A percentile compares a stretch with the other conserved stretches of the same genome.
These are phyloP conservation scores for Emericellopsis atlantica DNA, from an alignment of 2,329 filamentous ascomycete genomes.

Conservation along the genomic window DNA sequence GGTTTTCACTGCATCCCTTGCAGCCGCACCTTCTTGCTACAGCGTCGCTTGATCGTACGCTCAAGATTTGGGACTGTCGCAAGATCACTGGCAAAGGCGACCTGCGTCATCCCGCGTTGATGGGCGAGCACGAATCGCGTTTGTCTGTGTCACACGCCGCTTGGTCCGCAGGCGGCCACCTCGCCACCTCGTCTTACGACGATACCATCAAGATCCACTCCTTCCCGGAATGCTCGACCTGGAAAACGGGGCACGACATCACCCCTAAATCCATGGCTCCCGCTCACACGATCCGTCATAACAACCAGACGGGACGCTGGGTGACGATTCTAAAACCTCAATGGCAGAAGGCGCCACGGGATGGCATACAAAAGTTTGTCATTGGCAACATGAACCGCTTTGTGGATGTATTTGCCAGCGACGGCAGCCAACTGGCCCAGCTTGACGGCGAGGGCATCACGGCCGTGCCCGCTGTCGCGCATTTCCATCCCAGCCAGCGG, in stretches of 20 bases:
- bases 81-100: conserved; percentile 58
- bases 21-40: conserved; percentile 78
- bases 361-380: conserved; percentile 74
- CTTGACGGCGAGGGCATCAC: conserved; percentile 82
- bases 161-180: conserved; percentile 72
- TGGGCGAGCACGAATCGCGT: conserved; percentile 72
- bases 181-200: conserved; percentile 90
- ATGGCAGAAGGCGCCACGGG: conserved; percentile 72
- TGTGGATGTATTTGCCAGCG: conserved; percentile 74
- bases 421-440: conserved; percentile 81
- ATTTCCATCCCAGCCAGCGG: conserved; percentile 75
- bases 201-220: conserved; percentile 91
- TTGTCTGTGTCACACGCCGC: conserved; percentile 87
- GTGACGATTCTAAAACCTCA: conserved; percentile 74
- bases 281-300: conserved; percentile 59
- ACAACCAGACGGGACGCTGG: conserved; percentile 93
- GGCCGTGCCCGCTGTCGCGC: conserved; percentile 83
- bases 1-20: conserved; percentile 72
- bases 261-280: conserved; percentile 55
- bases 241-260: conserved; percentile 46
- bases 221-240: conserved; percentile 49
- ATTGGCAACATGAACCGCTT: conserved; percentile 98
- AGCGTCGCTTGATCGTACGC: conserved; percentile 74
- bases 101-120: conserved; percentile 47
- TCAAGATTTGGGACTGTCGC: conserved; percentile 88